Conservation (phyloP, 2,329 filamentous ascomycete species). For the Metarhizium humberi region DNA sequence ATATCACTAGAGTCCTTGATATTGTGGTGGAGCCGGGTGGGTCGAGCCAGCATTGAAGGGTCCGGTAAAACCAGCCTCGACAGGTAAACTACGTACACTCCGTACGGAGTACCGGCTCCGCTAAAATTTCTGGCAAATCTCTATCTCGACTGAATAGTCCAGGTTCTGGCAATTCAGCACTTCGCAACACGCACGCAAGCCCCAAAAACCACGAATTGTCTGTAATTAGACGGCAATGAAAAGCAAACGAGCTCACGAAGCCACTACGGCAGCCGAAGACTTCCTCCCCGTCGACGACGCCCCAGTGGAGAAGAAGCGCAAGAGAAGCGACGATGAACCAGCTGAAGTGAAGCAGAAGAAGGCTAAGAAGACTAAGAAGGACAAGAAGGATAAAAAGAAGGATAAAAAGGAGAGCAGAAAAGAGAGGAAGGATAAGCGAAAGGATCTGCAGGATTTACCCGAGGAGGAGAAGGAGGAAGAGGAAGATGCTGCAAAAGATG, state of each 20-base stretch:
- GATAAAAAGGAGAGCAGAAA: conserved; percentile 24
- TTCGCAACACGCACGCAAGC: background rate
- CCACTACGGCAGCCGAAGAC: conserved; percentile 18
- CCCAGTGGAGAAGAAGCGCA: conserved; percentile 25
- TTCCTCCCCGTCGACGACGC: conserved; percentile 11
- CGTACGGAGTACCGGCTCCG: background rate
- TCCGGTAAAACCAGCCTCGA: background rate
- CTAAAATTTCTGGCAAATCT: conserved; percentile 6
- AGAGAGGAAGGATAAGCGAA: conserved; percentile 31
- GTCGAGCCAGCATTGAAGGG: background rate
- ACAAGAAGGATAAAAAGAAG: conserved; percentile 24
- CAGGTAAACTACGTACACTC: too few relatives aligned
- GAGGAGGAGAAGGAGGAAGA: conserved; percentile 13
- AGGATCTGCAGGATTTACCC: conserved; percentile 27
- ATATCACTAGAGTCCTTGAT: too few relatives aligned
- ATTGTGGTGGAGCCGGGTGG: background rate
- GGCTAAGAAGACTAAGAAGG: conserved; percentile 20
- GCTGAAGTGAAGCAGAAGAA: conserved; percentile 18
- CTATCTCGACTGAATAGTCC: background rate
- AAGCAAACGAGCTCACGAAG: conserved; percentile 30
- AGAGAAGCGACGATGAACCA: conserved; percentile 21
- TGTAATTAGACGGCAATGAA: conserved; percentile 16
- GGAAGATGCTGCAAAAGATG: conserved; percentile 13
- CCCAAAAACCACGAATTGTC: background rate
- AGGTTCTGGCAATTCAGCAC: background rate